These are phyloP conservation scores for Murraya koenigii DNA, from an alignment of 345 rosid species.

Conservation along the genomic window DNA sequence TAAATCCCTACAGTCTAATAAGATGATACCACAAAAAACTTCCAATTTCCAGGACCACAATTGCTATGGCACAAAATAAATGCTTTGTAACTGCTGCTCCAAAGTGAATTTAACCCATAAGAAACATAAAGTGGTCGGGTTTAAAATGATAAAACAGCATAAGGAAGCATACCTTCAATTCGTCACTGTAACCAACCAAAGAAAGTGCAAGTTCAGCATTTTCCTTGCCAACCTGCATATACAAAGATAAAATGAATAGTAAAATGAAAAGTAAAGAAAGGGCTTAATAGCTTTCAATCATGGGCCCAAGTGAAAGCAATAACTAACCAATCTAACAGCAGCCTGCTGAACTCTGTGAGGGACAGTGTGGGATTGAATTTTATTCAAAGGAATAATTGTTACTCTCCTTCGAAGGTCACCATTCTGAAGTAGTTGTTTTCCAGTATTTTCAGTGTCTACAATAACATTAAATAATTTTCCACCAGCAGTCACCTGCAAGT, in stretches of 20 bases:
- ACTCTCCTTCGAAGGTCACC: conserved; percentile 91
- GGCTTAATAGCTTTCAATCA: background rate
- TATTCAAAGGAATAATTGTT: conserved; percentile 87
- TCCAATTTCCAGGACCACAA: background rate
- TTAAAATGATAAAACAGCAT: conserved; percentile 13
- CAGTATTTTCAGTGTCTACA: conserved; percentile 90
- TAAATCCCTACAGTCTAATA: background rate
- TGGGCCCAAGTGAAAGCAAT: conserved; percentile 10
- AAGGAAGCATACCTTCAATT: conserved; percentile 54
- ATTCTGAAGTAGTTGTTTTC: conserved; percentile 89
- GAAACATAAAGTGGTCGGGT: background rate
- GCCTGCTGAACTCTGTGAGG: conserved; percentile 68
- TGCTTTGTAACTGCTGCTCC: background rate
- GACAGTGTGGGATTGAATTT: conserved; percentile 63
- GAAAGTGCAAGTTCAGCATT: conserved; percentile 93
- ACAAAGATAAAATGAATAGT: conserved; percentile 12
- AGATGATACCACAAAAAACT: background rate
- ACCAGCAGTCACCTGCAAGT: conserved; percentile 84
- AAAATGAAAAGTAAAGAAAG: background rate
- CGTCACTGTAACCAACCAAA: conserved; percentile 76
- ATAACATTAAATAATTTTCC: conserved; percentile 87
- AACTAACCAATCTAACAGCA: conserved; percentile 71
- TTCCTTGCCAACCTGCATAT: conserved; percentile 80
- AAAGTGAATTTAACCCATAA: too few relatives aligned
- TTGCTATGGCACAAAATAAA: background rate